These are phyloP conservation scores for Nephelium lappaceum DNA, from an alignment of 345 rosid genomes.

Conservation along the genomic window DNA sequence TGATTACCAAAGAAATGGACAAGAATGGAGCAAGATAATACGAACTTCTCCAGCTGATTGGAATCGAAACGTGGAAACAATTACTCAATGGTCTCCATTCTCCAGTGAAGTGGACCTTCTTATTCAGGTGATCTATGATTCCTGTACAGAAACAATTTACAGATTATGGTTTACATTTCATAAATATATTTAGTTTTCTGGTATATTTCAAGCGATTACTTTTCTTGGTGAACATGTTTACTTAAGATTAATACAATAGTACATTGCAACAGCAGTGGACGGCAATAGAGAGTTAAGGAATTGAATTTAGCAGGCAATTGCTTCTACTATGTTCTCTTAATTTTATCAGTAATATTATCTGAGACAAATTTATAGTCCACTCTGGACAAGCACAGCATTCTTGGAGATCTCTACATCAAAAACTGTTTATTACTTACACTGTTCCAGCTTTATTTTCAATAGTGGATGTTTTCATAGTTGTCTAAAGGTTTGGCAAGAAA, in stretches of 20 bases:
- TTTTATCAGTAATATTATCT: background rate
- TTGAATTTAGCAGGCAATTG: background rate
- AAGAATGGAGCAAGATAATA: constrained; percentile 58
- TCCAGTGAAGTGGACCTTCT: constrained; percentile 75
- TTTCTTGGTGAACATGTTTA: background rate
- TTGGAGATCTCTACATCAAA: background rate
- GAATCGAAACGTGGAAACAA: constrained; percentile 67
- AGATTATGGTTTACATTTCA: background rate
- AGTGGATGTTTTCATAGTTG: background rate
- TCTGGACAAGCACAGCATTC: background rate
- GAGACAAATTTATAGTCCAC: background rate
- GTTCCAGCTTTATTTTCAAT: background rate
- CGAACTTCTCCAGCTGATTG: constrained; percentile 64
- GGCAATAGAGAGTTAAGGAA: background rate
- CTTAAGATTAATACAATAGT: background rate
- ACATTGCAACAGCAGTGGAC: background rate
- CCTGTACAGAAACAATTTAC: background rate
- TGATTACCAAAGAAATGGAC: constrained; percentile 63
- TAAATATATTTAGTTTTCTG: constrained; percentile 3
- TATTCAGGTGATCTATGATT: constrained; percentile 57
- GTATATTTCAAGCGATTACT: background rate
- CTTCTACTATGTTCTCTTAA: background rate
- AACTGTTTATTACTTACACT: background rate
- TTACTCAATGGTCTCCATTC: constrained; percentile 85
- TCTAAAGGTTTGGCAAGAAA: background rate